Evolutionary conservation across 2,329 filamentous ascomycete genomes (phyloP), one percentile per base, ranked within the genome.

Genomic region (Paecilomyces fulvus): DNA sequence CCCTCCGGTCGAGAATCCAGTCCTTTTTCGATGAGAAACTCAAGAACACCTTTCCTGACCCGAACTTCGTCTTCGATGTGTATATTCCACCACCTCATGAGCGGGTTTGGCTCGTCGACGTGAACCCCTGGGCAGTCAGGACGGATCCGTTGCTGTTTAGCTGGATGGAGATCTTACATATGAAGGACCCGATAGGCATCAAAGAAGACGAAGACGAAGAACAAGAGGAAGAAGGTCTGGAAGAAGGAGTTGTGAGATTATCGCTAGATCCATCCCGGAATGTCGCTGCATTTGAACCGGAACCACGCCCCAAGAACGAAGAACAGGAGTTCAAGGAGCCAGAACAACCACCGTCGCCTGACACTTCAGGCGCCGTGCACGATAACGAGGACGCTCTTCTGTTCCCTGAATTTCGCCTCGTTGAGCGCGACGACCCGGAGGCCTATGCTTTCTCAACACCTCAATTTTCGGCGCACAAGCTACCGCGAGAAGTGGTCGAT

Each of bases 381-480:
- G 25, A n/a, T 30, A 63, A 67, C 2, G 63, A 70, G 31, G 51
- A 37, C 55, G 73, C 80, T 14, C 70, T 80, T 7, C 84, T 83
- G 67, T 79, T 80, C 4, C 89, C 91, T 0, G 92, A 96, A 71
- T 81, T 99, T 61, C 81, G 92, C 48, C 79, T 97, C 8, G 83
- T 99, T 51, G 84, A 87, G 63, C 85, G 86, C 69, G 87, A 92
- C 61, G 92, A 97, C 62, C 90, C 92, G 0, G 89, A 92, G 59
- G 92, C 92, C 0, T 94, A 90, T 69, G 88, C 88, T 63, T 95
- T 96, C 69, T 85, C 83, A 61, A 88, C 89, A 3, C 83, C 90
- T 1, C 89, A 92, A 66, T 97, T 95, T 72, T 96, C 91, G 59
- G 92, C 94, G 2, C 92, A 97, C 69, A 99, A 97, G 74, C 76